These are phyloP conservation scores for Amoebophrya sp. DNA, from an alignment of 169 alveolate species.

Conservation along the genomic window DNA sequence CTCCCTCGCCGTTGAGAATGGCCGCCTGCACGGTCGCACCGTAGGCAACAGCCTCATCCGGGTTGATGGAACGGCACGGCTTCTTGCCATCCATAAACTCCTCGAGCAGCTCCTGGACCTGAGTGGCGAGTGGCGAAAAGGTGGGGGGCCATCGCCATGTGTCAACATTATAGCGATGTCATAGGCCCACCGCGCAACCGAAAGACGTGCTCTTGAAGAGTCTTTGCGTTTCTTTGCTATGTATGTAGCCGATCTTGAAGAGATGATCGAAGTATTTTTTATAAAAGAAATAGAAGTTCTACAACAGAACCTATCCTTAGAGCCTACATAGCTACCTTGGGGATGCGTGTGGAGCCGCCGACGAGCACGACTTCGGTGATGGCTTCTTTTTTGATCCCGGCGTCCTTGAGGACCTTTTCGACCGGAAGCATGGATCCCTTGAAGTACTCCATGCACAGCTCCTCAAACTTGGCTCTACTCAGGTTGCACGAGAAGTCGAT, in stretches of 20 bases:
- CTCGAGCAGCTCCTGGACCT: constrained; percentile 78
- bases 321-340: no score
- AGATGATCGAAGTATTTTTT: background rate
- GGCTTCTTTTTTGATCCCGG: constrained; percentile 63
- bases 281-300: background rate
- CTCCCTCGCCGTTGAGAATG: constrained; percentile 81
- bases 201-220: no score
- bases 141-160: no score
- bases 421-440: constrained; percentile 73
- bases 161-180: no score
- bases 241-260: background rate
- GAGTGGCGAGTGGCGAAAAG: background rate
- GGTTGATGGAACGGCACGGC: constrained; percentile 90
- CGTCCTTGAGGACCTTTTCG: constrained; percentile 65
- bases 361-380: constrained; percentile 77
- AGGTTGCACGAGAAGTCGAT: constrained; percentile 68
- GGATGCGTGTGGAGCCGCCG: constrained; percentile 99
- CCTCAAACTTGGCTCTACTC: constrained; percentile 86
- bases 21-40: constrained; percentile 99
- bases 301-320: no score
- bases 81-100: constrained; percentile 77
- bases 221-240: no score
- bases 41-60: constrained; percentile 98
- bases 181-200: no score
- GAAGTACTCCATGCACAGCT: constrained; percentile 67